Conservation (phyloP, 306 rosid genomes). For the Rosa persica region DNA sequence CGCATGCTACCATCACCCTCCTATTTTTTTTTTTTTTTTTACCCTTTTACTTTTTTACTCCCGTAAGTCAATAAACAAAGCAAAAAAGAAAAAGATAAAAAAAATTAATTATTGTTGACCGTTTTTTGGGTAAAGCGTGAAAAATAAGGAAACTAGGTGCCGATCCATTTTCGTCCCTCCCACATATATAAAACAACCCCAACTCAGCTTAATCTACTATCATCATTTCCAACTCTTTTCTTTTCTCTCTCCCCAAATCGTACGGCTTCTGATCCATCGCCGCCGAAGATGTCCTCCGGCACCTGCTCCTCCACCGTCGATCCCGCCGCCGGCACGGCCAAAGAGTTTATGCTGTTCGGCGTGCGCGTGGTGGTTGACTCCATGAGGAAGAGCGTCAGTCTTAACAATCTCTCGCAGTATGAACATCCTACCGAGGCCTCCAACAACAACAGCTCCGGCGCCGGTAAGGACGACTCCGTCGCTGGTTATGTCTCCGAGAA, state of each 20-base stretch:
- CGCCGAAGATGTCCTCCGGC: conserved; percentile 33
- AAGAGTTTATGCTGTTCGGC: conserved; percentile 90
- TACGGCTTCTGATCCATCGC: conserved; percentile 17
- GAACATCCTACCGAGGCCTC: conserved; percentile 53
- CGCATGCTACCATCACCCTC: not conserved
- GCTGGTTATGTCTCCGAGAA: conserved; percentile 87
- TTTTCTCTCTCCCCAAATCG: not conserved
- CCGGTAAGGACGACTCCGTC: conserved; percentile 44
- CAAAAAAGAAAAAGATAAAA: not conserved
- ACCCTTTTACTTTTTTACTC: not conserved
- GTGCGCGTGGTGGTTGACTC: conserved; percentile 89
- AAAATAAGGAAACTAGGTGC: not conserved
- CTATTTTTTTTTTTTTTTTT: not conserved
- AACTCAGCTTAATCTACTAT: not conserved
- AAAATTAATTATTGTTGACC: not conserved
- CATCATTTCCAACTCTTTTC: not conserved
- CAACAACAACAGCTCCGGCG: conserved; percentile 8
- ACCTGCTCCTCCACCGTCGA: conserved; percentile 23
- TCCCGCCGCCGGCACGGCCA: conserved; percentile 31
- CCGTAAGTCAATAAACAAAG: not conserved
- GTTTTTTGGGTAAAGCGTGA: not conserved
- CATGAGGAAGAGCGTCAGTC: conserved; percentile 95
- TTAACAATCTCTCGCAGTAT: conserved; percentile 94
- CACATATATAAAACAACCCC: conserved; percentile 30
- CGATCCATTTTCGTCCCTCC: not conserved